phyloP scores from a whole-genome alignment of 2,329 filamentous ascomycete genomes.

The Cladosporium sp. region DNA sequence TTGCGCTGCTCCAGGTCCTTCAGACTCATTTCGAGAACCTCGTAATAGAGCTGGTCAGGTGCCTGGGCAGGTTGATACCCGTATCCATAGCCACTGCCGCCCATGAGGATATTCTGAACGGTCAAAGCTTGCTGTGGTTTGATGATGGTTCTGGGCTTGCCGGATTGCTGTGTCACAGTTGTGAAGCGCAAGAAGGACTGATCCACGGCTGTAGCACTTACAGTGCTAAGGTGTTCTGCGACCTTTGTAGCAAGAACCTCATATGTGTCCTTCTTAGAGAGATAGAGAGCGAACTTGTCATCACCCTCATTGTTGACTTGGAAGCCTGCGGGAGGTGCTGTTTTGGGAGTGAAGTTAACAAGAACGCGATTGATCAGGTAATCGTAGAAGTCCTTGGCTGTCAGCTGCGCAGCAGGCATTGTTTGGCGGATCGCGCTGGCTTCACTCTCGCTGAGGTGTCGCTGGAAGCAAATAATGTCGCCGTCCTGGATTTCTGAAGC shows the following conservation, averaged over 20 bases:
- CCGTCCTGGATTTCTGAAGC: constrained; percentile 94
- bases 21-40: constrained; percentile 89
- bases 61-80: constrained; percentile 57
- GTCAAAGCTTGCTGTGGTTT: constrained; percentile 68
- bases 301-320: constrained; percentile 44
- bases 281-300: constrained; percentile 66
- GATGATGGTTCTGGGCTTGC: constrained; percentile 72
- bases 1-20: constrained; percentile 93
- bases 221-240: constrained; percentile 60
- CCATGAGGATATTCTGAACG: constrained; percentile 71
- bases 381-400: constrained; percentile 67
- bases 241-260: constrained; percentile 82
- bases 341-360: constrained; percentile 70
- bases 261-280: constrained; percentile 87
- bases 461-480: constrained; percentile 94
- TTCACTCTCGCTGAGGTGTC: constrained; percentile 46
- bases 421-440: constrained; percentile 22
- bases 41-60: constrained; percentile 77
- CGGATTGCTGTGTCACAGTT: constrained; percentile 72
- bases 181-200: constrained; percentile 88
- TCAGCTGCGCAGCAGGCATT: constrained; percentile 26
- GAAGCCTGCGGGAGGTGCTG: constrained; percentile 34
- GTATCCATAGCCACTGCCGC: constrained; percentile 63
- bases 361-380: constrained; percentile 80
- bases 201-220: constrained; percentile 51